These are phyloP conservation scores for Saksenaea oblongispora DNA, from an alignment of 371 early-diverging fungal genomes.

Conservation along the genomic window DNA sequence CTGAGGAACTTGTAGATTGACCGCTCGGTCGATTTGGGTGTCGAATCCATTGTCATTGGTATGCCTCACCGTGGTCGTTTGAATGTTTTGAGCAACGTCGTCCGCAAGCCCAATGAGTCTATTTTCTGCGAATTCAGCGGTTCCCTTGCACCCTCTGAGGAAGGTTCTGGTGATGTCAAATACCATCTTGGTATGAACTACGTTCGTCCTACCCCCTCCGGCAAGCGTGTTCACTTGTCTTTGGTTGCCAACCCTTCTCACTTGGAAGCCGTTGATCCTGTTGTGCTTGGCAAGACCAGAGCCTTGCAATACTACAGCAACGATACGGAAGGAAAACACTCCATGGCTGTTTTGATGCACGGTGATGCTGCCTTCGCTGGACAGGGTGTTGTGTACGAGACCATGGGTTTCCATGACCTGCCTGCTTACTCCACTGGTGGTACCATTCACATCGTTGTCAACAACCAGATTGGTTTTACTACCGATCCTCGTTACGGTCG, in stretches of 20 bases:
- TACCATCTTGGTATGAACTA: constrained; percentile 98
- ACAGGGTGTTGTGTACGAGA: constrained; percentile 97
- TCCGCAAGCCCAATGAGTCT: constrained; percentile 96
- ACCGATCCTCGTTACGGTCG: constrained; percentile 95
- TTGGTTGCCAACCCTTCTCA: constrained; percentile 98
- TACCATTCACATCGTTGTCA: constrained; percentile 95
- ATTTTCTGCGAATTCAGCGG: constrained; percentile 97
- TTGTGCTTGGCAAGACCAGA: constrained; percentile 95
- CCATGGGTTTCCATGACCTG: constrained; percentile 92
- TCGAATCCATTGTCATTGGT: constrained; percentile 93
- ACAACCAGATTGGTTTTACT: constrained; percentile 99
- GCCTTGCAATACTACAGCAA: constrained; percentile 92
- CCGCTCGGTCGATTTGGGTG: constrained; percentile 90
- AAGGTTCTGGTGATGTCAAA: constrained; percentile 98
- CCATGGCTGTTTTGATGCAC: constrained; percentile 93
- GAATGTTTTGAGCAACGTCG: constrained; percentile 97
- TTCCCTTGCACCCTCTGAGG: constrained; percentile 70
- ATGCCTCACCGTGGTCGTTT: constrained; percentile 99
- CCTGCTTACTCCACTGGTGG: constrained; percentile 96
- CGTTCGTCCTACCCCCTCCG: constrained; percentile 92
- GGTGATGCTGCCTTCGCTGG: constrained; percentile 98
- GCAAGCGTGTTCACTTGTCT: constrained; percentile 93
- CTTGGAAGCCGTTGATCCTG: constrained; percentile 97
- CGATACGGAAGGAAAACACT: constrained; percentile 77
- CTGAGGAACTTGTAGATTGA: constrained; percentile 67